Conservation (phyloP, 2,329 filamentous ascomycete genomes). For the Alternaria triticimaculans region DNA sequence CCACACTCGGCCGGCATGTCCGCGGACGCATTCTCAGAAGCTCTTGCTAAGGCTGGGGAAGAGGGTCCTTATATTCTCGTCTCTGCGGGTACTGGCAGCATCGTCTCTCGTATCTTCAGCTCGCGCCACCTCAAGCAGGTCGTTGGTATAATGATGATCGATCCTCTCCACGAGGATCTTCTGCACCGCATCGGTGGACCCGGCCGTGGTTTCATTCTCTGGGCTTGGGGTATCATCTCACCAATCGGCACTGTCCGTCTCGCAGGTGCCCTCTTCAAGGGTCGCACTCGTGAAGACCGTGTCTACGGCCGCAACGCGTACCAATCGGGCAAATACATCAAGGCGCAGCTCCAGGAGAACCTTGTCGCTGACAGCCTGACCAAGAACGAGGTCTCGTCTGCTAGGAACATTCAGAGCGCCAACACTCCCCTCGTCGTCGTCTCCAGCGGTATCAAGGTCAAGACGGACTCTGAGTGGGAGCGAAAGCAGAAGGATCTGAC, state of each 20-base stretch:
- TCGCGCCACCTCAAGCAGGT: slow-evolving; percentile 79
- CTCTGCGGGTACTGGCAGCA: slow-evolving; percentile 83
- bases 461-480: slow-evolving; percentile 75
- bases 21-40: slow-evolving; percentile 87
- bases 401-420: slow-evolving; percentile 78
- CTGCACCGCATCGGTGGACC: slow-evolving; percentile 72
- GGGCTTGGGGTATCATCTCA: slow-evolving; percentile 84
- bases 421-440: slow-evolving; percentile 79
- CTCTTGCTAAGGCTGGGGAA: slow-evolving; percentile 79
- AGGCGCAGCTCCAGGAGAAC: slow-evolving; percentile 90
- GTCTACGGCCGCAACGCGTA: slow-evolving; percentile 81
- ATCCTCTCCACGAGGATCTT: slow-evolving; percentile 87
- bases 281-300: slow-evolving; percentile 80
- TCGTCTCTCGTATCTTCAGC: slow-evolving; percentile 91
- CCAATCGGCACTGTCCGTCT: slow-evolving; percentile 85
- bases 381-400: slow-evolving; percentile 79
- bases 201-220: slow-evolving; percentile 79
- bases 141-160: slow-evolving; percentile 81
- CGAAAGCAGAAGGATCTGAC: slow-evolving; percentile 84
- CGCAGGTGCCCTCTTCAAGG: slow-evolving; percentile 79
- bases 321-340: slow-evolving; percentile 83
- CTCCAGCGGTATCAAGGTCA: slow-evolving; percentile 77
- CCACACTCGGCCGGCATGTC: slow-evolving; percentile 92
- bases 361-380: slow-evolving; percentile 85
- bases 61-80: slow-evolving; percentile 87